Base-by-base conservation (phyloP, 306 rosid genomes). In the Dalbergia oliveri region DNA sequence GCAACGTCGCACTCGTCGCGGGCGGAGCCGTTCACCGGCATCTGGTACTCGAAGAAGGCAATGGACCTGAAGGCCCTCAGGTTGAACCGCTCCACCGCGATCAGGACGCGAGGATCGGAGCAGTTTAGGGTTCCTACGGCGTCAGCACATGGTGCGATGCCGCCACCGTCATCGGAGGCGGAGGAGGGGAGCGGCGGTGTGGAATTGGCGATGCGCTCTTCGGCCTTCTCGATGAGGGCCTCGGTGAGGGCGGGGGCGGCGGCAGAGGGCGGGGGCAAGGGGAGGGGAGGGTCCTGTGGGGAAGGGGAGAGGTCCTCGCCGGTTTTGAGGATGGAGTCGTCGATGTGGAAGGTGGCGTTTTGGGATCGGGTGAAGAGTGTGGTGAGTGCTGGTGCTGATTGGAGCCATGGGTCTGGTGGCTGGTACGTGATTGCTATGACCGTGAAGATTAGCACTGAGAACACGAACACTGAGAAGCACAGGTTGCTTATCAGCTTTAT, bases 381-480 rank as follows among this genome's bases (percentile, higher is more conserved):
- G 16, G 99, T 96, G 21, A 96, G 88, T 13, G 98, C 98, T 0
- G 99, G 99, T 6, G 99, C 89, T 1, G 98, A 93, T 59, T 96
- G 82, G 5, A 96, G 94, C 99, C 99, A 96, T 33, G 98, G 99
- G 88, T 96, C 99, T 4, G 99, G 98, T 15, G 99, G 98, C 66
- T 93, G 97, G 90, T 93, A 96, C 37, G 99, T 96, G 64, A 96
- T 93, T 86, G 98, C 97, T 11, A 96, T 88, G 72, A 91, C 98
- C 9, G 99, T 93, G 79, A 96, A 83, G 70, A 96, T 89, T 50
- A 96, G 89, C 0, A 96, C 99, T 0, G 97, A 86, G 82, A 95
- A 93, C 1, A 95, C 99, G 69, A 95, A 95, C 16, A 90, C 81
- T 0, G 99, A 91, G 89, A 96, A 96, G 67, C 99, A 96, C 23